Evolutionary conservation across 345 rosid species (phyloP).

Genomic region (Populus tremula): DNA sequence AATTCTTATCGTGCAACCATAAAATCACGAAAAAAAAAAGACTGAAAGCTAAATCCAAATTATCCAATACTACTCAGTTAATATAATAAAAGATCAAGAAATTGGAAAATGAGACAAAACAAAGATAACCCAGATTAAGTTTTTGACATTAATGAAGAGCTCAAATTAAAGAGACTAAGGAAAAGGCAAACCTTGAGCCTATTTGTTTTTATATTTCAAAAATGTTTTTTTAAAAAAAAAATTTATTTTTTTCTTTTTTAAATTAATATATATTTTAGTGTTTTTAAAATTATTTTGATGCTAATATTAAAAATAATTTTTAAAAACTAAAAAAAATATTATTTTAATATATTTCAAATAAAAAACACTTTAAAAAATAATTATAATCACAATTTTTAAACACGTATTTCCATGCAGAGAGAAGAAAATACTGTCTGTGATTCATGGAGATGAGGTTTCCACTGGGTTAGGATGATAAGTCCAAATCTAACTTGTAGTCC

Average conservation of each 20-base stretch:
- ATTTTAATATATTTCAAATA: too few species aligned
- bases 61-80: neutral
- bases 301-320: too few species aligned
- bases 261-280: too few species aligned
- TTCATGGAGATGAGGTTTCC: neutral
- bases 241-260: too few species aligned
- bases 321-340: too few species aligned
- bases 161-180: neutral
- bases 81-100: neutral
- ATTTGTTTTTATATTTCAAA: too few species aligned
- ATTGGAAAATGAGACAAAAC: neutral
- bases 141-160: neutral
- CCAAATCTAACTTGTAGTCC: neutral
- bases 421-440: neutral
- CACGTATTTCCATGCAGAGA: too few species aligned
- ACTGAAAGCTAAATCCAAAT: neutral
- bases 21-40: neutral
- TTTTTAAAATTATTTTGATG: too few species aligned
- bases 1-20: neutral
- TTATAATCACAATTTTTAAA: too few species aligned
- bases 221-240: too few species aligned
- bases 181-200: slow-evolving; percentile 38
- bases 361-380: too few species aligned
- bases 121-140: slow-evolving; percentile 12
- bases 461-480: neutral